Percentiles rank a stretch among this genome's conserved stretches.
Conservation (phyloP, 805 yeast genomes). For the Metschnikowia drakensbergensis region DNA sequence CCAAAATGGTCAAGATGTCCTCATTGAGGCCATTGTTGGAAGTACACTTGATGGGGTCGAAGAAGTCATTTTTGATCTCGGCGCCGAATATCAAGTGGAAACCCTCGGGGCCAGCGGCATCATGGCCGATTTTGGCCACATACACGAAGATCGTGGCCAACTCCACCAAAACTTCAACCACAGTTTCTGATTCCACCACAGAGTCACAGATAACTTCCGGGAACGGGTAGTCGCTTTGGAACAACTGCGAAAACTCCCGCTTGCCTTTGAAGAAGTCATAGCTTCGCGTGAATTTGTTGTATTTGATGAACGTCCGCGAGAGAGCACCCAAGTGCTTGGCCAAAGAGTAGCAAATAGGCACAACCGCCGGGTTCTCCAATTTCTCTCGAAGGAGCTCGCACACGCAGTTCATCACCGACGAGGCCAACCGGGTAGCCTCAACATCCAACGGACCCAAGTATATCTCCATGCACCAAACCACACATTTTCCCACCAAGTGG, state of each 20-base stretch:
- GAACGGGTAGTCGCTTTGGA: conserved; percentile 68
- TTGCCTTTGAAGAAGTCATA: conserved; percentile 51
- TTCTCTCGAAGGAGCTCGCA: conserved; percentile 37
- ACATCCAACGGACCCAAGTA: conserved; percentile 49
- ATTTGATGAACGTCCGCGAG: conserved; percentile 47
- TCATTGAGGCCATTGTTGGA: conserved; percentile 43
- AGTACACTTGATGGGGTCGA: conserved; percentile 41
- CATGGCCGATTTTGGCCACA: conserved; percentile 48
- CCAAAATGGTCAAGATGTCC: conserved; percentile 39
- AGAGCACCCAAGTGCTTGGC: conserved; percentile 54
- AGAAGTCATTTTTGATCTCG: conserved; percentile 31
- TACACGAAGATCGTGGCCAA: conserved; percentile 57
- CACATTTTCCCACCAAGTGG: conserved; percentile 41
- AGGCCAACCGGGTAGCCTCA: conserved; percentile 62
- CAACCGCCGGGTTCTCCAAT: conserved; percentile 25
- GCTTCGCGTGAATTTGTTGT: conserved; percentile 47
- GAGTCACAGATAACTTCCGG: conserved; percentile 66
- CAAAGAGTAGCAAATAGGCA: conserved; percentile 43
- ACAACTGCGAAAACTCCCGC: conserved; percentile 63
- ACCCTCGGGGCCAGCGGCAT: conserved; percentile 41
- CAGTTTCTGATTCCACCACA: conserved; percentile 59
- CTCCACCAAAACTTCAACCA: conserved; percentile 73
- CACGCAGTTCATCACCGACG: conserved; percentile 52
- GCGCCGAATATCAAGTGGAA: conserved; percentile 37
- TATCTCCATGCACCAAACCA: conserved; percentile 58